These are phyloP conservation scores for Vaccinium myrtillus DNA, from an alignment of 148 eudicot species.

Conservation along the genomic window DNA sequence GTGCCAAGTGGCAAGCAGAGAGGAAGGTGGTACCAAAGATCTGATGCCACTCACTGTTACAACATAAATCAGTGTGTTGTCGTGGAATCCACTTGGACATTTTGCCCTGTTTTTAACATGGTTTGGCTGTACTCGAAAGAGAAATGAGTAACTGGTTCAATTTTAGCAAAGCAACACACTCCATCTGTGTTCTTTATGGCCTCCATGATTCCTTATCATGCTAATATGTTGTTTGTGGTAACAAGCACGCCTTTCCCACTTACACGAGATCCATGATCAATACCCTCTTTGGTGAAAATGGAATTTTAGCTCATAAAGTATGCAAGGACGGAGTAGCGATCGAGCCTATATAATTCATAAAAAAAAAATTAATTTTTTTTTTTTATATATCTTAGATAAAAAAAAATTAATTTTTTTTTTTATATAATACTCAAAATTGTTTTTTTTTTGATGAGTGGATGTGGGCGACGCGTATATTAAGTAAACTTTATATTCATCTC, in stretches of 20 bases:
- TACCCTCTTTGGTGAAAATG: background rate
- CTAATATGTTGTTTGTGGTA: background rate
- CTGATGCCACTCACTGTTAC: background rate
- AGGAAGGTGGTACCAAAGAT: constrained; percentile 3
- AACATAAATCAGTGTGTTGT: background rate
- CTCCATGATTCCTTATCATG: background rate
- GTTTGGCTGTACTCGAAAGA: background rate
- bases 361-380: too few relatives aligned
- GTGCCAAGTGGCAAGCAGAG: constrained; percentile 2
- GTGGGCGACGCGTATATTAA: too few relatives aligned
- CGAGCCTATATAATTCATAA: too few relatives aligned
- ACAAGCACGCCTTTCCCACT: background rate
- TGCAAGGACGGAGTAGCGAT: too few relatives aligned
- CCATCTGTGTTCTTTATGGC: background rate
- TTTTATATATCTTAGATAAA: too few relatives aligned
- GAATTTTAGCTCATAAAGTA: too few relatives aligned
- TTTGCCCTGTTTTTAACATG: background rate
- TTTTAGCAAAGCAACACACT: background rate
- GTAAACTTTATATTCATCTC: too few relatives aligned
- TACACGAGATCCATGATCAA: background rate
- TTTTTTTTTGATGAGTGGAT: too few relatives aligned
- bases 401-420: too few relatives aligned
- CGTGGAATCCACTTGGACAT: background rate
- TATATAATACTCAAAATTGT: too few relatives aligned
- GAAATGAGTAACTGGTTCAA: background rate